Evolutionary conservation across 2,329 filamentous ascomycete species (phyloP).

Genomic region (Sarocladium strictum): DNA sequence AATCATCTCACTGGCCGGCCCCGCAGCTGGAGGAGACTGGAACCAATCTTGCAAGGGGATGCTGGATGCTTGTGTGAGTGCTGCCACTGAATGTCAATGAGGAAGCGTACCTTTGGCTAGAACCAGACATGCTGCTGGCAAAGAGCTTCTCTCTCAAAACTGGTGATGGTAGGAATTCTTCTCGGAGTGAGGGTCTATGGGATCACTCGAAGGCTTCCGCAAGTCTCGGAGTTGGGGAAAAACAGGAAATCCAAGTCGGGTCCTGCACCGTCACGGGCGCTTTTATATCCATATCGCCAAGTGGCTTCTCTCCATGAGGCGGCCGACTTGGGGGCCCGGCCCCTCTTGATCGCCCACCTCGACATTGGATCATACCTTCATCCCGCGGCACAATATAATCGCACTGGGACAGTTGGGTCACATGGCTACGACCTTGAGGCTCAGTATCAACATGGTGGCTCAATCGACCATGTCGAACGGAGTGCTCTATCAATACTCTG

Average conservation of each 20-base stretch:
- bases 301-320: neutral
- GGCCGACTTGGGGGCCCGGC: neutral
- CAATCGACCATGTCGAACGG: neutral
- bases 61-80: neutral
- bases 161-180: no score
- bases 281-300: constrained; percentile 1
- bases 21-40: neutral
- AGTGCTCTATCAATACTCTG: neutral
- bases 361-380: neutral
- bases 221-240: no score
- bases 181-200: no score
- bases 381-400: neutral
- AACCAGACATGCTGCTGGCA: no score
- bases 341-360: neutral
- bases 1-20: neutral
- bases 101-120: no score
- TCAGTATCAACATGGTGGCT: neutral
- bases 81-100: no score
- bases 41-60: neutral
- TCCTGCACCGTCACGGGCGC: no score
- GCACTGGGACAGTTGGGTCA: neutral
- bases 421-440: neutral
- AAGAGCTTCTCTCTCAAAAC: no score
- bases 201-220: no score
- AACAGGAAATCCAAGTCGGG: no score